Conservation (phyloP, 2,329 filamentous ascomycete species). For the Cercospora beticola region DNA sequence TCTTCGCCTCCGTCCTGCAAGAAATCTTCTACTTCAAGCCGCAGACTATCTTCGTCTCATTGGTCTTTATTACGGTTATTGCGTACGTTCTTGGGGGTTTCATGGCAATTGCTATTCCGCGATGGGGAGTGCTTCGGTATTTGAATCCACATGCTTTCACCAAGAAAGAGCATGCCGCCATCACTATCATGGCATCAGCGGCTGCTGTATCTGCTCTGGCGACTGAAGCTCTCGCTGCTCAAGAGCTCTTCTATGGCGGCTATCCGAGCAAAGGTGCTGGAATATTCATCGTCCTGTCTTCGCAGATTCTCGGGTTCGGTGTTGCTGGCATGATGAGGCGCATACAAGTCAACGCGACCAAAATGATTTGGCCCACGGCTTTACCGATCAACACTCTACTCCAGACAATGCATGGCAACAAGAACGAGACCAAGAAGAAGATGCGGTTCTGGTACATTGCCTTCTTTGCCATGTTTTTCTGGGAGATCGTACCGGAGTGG, state of each 20-base stretch:
- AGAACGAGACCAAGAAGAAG: constrained; percentile 41
- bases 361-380: constrained; percentile 49
- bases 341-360: constrained; percentile 50
- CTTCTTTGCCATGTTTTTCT: constrained; percentile 45
- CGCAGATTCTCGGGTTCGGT: constrained; percentile 53
- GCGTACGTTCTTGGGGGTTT: constrained; percentile 46
- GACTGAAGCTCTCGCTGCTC: constrained; percentile 47
- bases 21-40: constrained; percentile 53
- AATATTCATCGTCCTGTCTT: constrained; percentile 50
- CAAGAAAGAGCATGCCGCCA: constrained; percentile 40
- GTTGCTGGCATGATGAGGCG: constrained; percentile 50
- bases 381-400: constrained; percentile 42
- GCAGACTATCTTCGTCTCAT: constrained; percentile 46
- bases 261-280: constrained; percentile 42
- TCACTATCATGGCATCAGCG: constrained; percentile 48
- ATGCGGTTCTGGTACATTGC: constrained; percentile 46
- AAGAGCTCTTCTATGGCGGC: constrained; percentile 50
- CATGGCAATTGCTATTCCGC: constrained; percentile 42
- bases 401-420: constrained; percentile 44
- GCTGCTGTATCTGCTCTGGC: constrained; percentile 38
- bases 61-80: constrained; percentile 49
- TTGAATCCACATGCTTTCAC: constrained; percentile 44
- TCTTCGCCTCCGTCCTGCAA: constrained; percentile 40
- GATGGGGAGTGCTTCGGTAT: constrained; percentile 37
- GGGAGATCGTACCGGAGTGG: constrained; percentile 52